Evolutionary conservation across 1,284 basidiomycete genomes (phyloP).

Genomic region (Tilletia caries): DNA sequence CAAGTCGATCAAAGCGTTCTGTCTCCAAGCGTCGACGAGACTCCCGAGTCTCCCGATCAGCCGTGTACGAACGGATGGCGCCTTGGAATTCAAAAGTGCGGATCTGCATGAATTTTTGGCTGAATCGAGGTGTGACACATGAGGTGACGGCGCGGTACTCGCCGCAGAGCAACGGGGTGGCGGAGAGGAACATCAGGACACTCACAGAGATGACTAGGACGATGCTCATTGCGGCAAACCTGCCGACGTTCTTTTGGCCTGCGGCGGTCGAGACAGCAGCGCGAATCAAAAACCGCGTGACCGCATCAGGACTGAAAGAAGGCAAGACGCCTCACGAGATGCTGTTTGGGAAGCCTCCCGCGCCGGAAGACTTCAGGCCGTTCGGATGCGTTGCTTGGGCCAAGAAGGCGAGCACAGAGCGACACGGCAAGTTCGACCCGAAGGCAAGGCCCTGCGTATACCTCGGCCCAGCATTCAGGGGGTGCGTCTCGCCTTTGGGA

Average conservation of each 20-base stretch:
- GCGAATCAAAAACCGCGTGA: background rate
- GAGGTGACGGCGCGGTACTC: background rate
- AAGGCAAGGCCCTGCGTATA: slow-evolving; percentile 5
- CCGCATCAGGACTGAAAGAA: background rate
- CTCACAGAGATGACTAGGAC: background rate
- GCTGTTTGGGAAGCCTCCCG: background rate
- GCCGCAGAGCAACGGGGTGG: slow-evolving; percentile 7
- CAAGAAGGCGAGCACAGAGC: background rate
- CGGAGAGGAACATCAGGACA: background rate
- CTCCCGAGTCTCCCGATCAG: background rate
- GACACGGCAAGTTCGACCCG: slow-evolving; percentile 1
- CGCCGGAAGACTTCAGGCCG: background rate
- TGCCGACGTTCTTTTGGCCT: slow-evolving; percentile 9
- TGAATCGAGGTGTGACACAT: background rate
- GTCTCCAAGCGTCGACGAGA: background rate
- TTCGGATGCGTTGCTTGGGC: slow-evolving; percentile 8
- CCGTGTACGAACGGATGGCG: slow-evolving; percentile 5
- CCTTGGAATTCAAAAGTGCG: background rate
- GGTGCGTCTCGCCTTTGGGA: background rate
- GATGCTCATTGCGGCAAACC: background rate
- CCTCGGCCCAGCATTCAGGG: background rate
- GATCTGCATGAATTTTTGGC: slow-evolving; percentile 5
- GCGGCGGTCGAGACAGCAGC: background rate
- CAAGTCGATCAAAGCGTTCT: background rate
- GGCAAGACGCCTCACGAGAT: background rate